Evolutionary conservation across 2,329 filamentous ascomycete species (phyloP), one percentile per base, ranked within the genome.

Genomic region (Periglandula ipomoeae): DNA sequence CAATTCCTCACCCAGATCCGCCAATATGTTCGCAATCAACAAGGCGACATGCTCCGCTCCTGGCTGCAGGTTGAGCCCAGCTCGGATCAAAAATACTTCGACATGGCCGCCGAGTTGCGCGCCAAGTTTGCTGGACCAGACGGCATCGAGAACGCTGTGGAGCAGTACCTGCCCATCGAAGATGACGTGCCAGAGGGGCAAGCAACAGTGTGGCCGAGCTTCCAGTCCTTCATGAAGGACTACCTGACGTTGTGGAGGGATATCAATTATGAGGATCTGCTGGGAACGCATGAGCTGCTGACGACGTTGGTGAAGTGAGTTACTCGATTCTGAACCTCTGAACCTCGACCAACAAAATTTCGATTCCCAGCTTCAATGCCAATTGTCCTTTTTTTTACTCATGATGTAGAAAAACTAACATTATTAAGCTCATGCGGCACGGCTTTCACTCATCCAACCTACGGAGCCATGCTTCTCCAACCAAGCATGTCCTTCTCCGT

Each of bases 181-280:
- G 76, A 84, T 46, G 76, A 85, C 38, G 75, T 80, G 2, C 71
- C 74, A 0, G 80, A 85, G 46, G 83, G 81, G 1, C 74, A 78
- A 53, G 81, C 76, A 38, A 77, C 83, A 7, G 74, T 77, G 0
- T 95, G 89, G 88, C 79, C 81, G 0, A 80, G 85, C 1, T 89
- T 95, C 62, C 73, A 85, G 44, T 76, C 81, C 2, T 94, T 95
- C 60, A 79, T 94, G 64, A 85, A 81, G 58, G 81, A 88, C 44
- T 96, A 94, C 60, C 73, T 95, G 54, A 72, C 78, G 40, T 95
- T 90, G 58, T 80, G 91, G 72, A 74, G 89, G 49, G 87, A 94
- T 59, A 82, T 91, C 27, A 76, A 94, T 58, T 82, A 86, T 44
- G 78, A 82, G 11, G 84, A 94, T 59, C 69, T 93, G 37, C 68